Conservation (phyloP, 257 asterid species). For the Mentha longifolia region DNA sequence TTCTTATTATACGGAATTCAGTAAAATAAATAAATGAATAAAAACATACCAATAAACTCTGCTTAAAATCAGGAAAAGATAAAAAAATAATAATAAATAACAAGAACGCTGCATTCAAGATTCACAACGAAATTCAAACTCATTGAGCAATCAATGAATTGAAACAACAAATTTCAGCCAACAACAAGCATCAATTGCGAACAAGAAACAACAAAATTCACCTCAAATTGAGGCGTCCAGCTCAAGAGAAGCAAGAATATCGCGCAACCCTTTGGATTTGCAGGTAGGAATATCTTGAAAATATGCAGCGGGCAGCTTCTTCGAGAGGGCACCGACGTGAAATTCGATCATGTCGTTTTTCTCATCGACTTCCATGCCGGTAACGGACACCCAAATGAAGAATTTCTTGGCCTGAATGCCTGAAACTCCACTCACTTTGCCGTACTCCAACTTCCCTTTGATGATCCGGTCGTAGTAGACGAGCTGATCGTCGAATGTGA, state of each 20-base stretch:
- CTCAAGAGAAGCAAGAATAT: slow-evolving; percentile 25
- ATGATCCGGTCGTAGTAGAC: slow-evolving; percentile 58
- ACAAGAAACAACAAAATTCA: slow-evolving; percentile 29
- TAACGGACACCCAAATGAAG: slow-evolving; percentile 68
- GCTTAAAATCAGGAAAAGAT: background rate
- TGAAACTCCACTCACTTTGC: slow-evolving; percentile 59
- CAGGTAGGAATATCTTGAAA: slow-evolving; percentile 57
- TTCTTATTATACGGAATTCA: background rate
- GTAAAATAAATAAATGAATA: background rate
- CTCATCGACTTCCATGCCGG: slow-evolving; percentile 61
- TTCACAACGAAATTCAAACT: slow-evolving; percentile 1
- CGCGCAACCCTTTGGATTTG: slow-evolving; percentile 42
- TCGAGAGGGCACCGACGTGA: slow-evolving; percentile 61
- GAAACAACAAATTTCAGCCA: background rate
- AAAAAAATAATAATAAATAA: background rate
- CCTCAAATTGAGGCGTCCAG: slow-evolving; percentile 49
- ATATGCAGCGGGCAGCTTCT: slow-evolving; percentile 56
- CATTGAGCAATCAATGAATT: slow-evolving; percentile 8
- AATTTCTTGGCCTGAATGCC: slow-evolving; percentile 75
- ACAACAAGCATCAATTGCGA: background rate
- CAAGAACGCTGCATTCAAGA: background rate
- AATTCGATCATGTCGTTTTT: slow-evolving; percentile 49
- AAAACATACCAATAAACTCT: background rate
- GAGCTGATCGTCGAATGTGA: slow-evolving; percentile 55
- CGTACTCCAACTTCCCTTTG: slow-evolving; percentile 61